A percentile compares a stretch with the other conserved stretches of the same genome.
Evolutionary conservation across 768 basidiomycete species (phyloP).

Genomic region (Porpolomopsis calyptriformis): DNA sequence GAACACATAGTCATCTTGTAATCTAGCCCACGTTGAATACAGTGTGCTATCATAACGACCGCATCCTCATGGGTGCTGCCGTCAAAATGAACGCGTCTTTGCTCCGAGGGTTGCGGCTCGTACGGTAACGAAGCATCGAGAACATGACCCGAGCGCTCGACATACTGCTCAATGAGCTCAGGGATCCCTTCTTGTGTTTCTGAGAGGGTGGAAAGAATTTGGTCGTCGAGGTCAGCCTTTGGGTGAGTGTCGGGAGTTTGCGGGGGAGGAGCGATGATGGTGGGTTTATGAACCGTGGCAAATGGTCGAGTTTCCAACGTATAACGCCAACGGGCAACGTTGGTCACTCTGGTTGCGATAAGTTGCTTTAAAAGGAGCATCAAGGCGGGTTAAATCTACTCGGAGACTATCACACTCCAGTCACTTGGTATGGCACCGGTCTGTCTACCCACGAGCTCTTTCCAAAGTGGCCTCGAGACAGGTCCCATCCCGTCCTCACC

Average conservation of each 20-base stretch:
- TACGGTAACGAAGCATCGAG: slow-evolving; percentile 35
- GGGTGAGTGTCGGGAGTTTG: not conserved
- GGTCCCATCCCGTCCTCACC: slow-evolving; percentile 71
- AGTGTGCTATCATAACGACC: slow-evolving; percentile 45
- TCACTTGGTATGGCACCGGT: slow-evolving; percentile 66
- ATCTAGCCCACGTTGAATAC: slow-evolving; percentile 24
- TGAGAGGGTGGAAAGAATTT: not conserved
- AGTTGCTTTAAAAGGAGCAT: too few relatives aligned
- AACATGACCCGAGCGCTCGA: slow-evolving; percentile 30
- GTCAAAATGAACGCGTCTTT: slow-evolving; percentile 19
- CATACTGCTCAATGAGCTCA: slow-evolving; percentile 29
- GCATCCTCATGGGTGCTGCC: slow-evolving; percentile 18
- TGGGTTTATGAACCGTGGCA: not conserved
- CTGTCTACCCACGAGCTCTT: slow-evolving; percentile 70
- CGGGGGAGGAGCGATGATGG: not conserved
- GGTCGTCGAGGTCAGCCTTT: not conserved
- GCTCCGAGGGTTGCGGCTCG: slow-evolving; percentile 34
- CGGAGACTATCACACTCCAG: slow-evolving; percentile 55
- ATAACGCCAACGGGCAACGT: too few relatives aligned
- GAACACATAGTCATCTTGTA: slow-evolving; percentile 44
- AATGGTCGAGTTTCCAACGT: not conserved
- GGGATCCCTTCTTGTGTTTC: not conserved
- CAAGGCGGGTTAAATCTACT: too few relatives aligned
- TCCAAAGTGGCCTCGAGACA: slow-evolving; percentile 60
- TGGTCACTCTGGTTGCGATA: too few relatives aligned